Evolutionary conservation across 208 protist species (phyloP), one percentile per base, ranked within the genome.

Genomic region (Herpetomonas samuelpessoai): DNA sequence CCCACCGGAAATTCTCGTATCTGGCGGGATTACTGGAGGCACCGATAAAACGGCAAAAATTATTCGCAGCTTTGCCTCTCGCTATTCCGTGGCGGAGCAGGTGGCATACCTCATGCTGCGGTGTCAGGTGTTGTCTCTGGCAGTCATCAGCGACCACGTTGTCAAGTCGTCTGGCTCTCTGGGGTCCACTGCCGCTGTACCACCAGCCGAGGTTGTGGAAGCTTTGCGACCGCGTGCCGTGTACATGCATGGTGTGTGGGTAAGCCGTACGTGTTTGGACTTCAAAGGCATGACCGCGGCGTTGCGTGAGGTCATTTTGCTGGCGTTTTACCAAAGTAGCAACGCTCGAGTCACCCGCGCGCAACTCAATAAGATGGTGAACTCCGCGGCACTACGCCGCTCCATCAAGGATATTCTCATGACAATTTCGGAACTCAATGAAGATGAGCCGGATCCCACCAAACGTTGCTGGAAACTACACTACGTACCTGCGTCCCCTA

Each of bases 241-340:
- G 38, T 91, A 74, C 62, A 81, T 88, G 71, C 90, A 96, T 48
- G 90, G 90, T 25, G 90, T 96, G 29, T 96, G 90, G 90, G 71
- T 93, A 0, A 72, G 73, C 16, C 74, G 78, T 26, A 61, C 38
- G n/a, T 66, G 71, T 27, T 55, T 74, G 0, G 54, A 72, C 18
- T 87, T 96, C 41, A 78, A 71, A 16, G 86, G 90, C n/a, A 63
- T 68, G 3, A 68, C 71, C 0, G 90, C 86, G 0, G 83, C 90
- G 18, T 46, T 96, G 48, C 79, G 86, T 19, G 90, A 93, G 51
- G 61, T 92, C 3, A 54, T 93, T 46, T 57, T 96, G 46, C 30
- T 71, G 3, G 39, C 60, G 0, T 93, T 96, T 44, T 88, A 74
- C 47, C 61, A 87, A 53, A 93, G 86, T 47, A 2, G 26, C 18